These are phyloP conservation scores for Clavulina sp. DNA, from an alignment of 768 basidiomycete genomes.

Conservation along the genomic window DNA sequence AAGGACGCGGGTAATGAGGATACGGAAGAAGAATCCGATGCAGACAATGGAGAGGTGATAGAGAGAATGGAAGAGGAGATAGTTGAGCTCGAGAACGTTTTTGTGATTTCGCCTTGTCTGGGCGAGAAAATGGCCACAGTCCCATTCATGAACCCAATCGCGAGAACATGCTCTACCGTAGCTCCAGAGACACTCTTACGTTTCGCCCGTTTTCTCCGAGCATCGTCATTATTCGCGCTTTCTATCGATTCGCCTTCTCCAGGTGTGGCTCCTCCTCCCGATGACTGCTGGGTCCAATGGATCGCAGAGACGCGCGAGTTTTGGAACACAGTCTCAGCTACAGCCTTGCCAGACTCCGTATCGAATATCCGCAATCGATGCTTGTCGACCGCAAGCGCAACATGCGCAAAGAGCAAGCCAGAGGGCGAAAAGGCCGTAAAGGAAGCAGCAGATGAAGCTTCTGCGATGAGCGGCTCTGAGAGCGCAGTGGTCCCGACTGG, in stretches of 20 bases:
- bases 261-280: slow-evolving; percentile 14
- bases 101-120: slow-evolving; percentile 35
- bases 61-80: slow-evolving; percentile 37
- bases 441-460: slow-evolving; percentile 25
- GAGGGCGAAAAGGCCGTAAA: slow-evolving; percentile 44
- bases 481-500: slow-evolving; percentile 2
- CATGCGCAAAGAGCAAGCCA: slow-evolving; percentile 37
- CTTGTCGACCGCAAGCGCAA: slow-evolving; percentile 53
- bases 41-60: slow-evolving; percentile 14
- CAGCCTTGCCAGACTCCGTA: slow-evolving; percentile 33
- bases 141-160: slow-evolving; percentile 46
- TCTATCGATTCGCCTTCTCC: slow-evolving; percentile 15
- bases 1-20: slow-evolving; percentile 13
- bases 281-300: slow-evolving; percentile 30
- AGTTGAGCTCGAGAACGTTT: slow-evolving; percentile 36
- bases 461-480: slow-evolving; percentile 32
- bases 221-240: slow-evolving; percentile 17
- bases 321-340: slow-evolving; percentile 41
- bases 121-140: slow-evolving; percentile 44
- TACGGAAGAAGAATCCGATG: slow-evolving; percentile 7
- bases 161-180: slow-evolving; percentile 25
- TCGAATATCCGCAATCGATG: slow-evolving; percentile 52
- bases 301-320: slow-evolving; percentile 37
- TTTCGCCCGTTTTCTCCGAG: slow-evolving; percentile 29
- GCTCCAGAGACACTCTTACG: slow-evolving; percentile 13